These are phyloP conservation scores for Lodderomyces jiufengensis DNA, from an alignment of 1,139 yeast genomes.

Conservation along the genomic window DNA sequence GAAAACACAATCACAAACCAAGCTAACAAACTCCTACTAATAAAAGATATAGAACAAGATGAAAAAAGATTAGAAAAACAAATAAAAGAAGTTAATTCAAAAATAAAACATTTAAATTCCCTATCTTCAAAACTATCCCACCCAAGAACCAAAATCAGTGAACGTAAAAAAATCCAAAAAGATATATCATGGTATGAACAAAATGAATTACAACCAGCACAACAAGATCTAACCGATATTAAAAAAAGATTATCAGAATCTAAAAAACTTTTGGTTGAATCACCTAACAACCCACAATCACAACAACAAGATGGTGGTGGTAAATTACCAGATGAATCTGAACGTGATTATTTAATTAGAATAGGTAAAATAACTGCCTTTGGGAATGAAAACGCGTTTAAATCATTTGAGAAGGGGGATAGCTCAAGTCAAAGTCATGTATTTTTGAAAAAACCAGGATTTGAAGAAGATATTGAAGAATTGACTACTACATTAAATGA, in stretches of 20 bases:
- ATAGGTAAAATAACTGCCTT: conserved; percentile 95
- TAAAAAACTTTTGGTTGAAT: conserved; percentile 13
- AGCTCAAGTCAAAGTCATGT: conserved; percentile 26
- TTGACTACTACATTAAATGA: conserved; percentile 13
- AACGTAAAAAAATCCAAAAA: conserved; percentile 49
- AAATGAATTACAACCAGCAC: conserved; percentile 51
- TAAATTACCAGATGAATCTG: conserved; percentile 63
- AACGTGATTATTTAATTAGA: conserved; percentile 74
- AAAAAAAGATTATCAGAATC: conserved; percentile 44
- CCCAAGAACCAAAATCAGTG: conserved; percentile 64
- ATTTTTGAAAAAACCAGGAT: conserved; percentile 38
- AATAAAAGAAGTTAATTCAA: conserved; percentile 39
- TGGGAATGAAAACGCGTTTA: conserved; percentile 64
- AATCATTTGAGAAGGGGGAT: conserved; percentile 17
- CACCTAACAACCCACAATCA: conserved; percentile 1
- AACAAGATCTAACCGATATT: conserved; percentile 67
- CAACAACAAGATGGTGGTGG: conserved; percentile 19
- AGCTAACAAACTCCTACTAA: conserved; percentile 61
- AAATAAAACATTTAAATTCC: conserved; percentile 35
- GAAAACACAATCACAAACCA: conserved; percentile 67
- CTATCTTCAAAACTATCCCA: conserved; percentile 48
- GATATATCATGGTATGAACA: conserved; percentile 53
- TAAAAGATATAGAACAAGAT: conserved; percentile 71
- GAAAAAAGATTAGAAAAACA: conserved; percentile 69
- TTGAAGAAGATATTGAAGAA: conserved; percentile 15